Evolutionary conservation across 495 filamentous ascomycete genomes (phyloP).

Genomic region (Penicillium diatomitis): DNA sequence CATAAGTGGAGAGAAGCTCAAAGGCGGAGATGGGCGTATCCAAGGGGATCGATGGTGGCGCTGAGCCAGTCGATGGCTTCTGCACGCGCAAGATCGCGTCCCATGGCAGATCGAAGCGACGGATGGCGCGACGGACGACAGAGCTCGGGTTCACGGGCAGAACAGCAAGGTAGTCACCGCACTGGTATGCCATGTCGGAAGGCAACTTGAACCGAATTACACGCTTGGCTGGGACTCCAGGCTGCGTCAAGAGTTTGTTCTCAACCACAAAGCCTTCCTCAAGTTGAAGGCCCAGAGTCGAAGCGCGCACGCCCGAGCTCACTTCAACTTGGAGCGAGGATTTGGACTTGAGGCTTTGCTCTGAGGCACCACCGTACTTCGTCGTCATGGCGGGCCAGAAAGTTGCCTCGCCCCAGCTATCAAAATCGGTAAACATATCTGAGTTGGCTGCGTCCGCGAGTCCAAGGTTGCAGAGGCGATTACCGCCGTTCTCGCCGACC

Average conservation of each 20-base stretch:
- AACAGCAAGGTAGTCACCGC: slow-evolving; percentile 70
- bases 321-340: slow-evolving; percentile 46
- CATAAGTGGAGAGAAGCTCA: slow-evolving; percentile 57
- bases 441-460: slow-evolving; percentile 51
- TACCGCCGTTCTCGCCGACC: slow-evolving; percentile 42
- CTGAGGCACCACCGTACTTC: slow-evolving; percentile 30
- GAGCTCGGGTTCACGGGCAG: slow-evolving; percentile 58
- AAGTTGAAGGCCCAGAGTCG: slow-evolving; percentile 57
- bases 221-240: slow-evolving; percentile 49
- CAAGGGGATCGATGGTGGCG: slow-evolving; percentile 48
- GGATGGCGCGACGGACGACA: slow-evolving; percentile 45
- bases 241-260: slow-evolving; percentile 44
- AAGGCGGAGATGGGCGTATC: slow-evolving; percentile 48
- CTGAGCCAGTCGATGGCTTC: slow-evolving; percentile 19
- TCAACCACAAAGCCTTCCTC: slow-evolving; percentile 51
- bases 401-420: slow-evolving; percentile 55
- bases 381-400: slow-evolving; percentile 56
- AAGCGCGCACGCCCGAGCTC: slow-evolving; percentile 46
- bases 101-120: slow-evolving; percentile 49
- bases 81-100: slow-evolving; percentile 46
- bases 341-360: slow-evolving; percentile 17
- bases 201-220: slow-evolving; percentile 61
- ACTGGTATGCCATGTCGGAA: slow-evolving; percentile 53
- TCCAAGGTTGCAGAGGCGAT: slow-evolving; percentile 46
- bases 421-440: slow-evolving; percentile 63